A percentile compares a stretch with the other conserved stretches of the same genome.
These are phyloP conservation scores for Udeniomyces megalosporus DNA, from an alignment of 768 basidiomycete species.

Conservation along the genomic window DNA sequence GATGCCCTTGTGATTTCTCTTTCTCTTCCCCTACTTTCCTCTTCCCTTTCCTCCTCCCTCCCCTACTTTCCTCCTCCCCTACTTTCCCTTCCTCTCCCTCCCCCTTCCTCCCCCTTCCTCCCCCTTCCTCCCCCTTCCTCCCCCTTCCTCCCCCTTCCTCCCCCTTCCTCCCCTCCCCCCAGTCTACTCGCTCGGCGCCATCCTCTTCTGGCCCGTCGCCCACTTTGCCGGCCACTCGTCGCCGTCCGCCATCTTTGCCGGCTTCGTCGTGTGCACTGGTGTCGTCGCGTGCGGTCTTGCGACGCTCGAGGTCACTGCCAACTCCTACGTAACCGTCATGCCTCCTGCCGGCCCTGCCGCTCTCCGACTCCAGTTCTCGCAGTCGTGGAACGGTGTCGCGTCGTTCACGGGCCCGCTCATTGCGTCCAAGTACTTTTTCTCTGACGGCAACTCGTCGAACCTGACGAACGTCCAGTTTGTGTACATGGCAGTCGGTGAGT, in stretches of 20 bases:
- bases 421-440: slow-evolving; percentile 59
- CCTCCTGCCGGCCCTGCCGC: slow-evolving; percentile 49
- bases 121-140: not conserved
- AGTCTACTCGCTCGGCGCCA: not conserved
- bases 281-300: slow-evolving; percentile 37
- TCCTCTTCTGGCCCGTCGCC: not conserved
- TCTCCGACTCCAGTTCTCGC: slow-evolving; percentile 60
- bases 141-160: slow-evolving; percentile 18
- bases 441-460: slow-evolving; percentile 42
- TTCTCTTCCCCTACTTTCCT: no score
- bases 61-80: not conserved
- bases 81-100: no score
- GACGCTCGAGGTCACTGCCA: slow-evolving; percentile 43
- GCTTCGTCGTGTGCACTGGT: not conserved
- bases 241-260: slow-evolving; percentile 2
- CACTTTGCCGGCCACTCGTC: not conserved
- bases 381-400: slow-evolving; percentile 62
- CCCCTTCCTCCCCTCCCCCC: not conserved
- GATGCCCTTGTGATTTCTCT: no score
- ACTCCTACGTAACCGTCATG: slow-evolving; percentile 48
- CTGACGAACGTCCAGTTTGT: slow-evolving; percentile 49
- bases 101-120: no score
- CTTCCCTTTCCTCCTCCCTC: no score
- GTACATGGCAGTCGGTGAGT: slow-evolving; percentile 25
- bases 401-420: slow-evolving; percentile 55